These are phyloP conservation scores for Aspergillus glaucus DNA, from an alignment of 2,329 filamentous ascomycete genomes.

Conservation along the genomic window DNA sequence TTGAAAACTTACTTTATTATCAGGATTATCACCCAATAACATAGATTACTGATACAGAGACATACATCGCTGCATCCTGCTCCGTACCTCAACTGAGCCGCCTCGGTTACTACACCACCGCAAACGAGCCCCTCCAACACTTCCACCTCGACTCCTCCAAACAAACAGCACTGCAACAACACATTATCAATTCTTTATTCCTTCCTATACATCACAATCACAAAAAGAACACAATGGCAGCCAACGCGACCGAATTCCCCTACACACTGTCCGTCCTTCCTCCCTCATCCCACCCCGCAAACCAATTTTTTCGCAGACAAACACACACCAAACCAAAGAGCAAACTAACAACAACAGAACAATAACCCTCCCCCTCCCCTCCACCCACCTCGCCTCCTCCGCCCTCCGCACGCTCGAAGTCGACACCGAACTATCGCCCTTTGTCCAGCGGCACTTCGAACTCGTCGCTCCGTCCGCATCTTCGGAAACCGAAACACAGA, in stretches of 20 bases:
- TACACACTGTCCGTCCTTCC: slow-evolving; percentile 31
- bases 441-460: slow-evolving; percentile 67
- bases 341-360: slow-evolving; percentile 45
- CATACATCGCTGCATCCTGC: no score
- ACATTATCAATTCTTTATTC: no score
- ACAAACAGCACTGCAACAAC: no score
- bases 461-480: slow-evolving; percentile 37
- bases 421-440: slow-evolving; percentile 80
- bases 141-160: no score
- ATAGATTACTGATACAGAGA: no score
- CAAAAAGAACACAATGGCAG: slow-evolving; percentile 10
- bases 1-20: no score
- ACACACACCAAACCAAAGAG: slow-evolving; percentile 1
- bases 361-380: slow-evolving; percentile 75
- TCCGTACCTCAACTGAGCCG: no score
- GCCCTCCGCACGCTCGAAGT: slow-evolving; percentile 72
- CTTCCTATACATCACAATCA: no score
- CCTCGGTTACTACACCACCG: no score
- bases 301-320: not conserved
- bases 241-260: slow-evolving; percentile 26
- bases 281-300: slow-evolving; percentile 2
- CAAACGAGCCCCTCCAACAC: no score
- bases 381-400: slow-evolving; percentile 66
- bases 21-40: no score
- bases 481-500: slow-evolving; percentile 1